phyloP scores from a whole-genome alignment of 306 rosid genomes.

The Ceratonia siliqua region DNA sequence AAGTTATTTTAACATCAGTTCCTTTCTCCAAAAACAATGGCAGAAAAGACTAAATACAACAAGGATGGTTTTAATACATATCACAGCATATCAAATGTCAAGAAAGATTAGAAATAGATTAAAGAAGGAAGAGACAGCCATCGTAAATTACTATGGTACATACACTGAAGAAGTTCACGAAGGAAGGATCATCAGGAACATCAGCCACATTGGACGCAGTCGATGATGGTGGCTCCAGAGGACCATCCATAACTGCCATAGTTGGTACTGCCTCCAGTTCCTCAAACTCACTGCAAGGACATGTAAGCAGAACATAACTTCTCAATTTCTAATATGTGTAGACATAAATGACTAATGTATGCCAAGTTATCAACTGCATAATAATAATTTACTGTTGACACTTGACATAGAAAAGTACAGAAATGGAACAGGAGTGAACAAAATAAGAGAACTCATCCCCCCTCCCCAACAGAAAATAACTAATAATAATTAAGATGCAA shows the following conservation, averaged over 20 bases:
- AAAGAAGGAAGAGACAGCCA: not conserved
- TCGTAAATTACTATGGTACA: constrained; percentile 26
- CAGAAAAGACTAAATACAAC: not conserved
- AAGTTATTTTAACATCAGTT: too few relatives aligned
- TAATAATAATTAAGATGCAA: not conserved
- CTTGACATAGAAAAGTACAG: not conserved
- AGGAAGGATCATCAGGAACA: constrained; percentile 62
- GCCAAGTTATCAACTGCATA: constrained; percentile 19
- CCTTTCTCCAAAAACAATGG: too few relatives aligned
- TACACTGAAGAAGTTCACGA: constrained; percentile 67
- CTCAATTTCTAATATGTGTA: constrained; percentile 22
- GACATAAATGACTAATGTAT: constrained; percentile 8
- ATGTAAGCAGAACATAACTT: constrained; percentile 23
- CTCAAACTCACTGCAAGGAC: constrained; percentile 61
- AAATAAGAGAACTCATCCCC: not conserved
- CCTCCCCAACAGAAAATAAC: not conserved
- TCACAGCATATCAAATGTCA: not conserved
- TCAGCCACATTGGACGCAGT: constrained; percentile 52
- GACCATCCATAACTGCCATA: constrained; percentile 70
- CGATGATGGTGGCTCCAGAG: constrained; percentile 60
- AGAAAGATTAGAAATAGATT: not conserved
- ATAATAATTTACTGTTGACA: not conserved
- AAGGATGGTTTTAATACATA: not conserved
- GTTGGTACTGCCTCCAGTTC: constrained; percentile 70
- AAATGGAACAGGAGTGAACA: not conserved